A percentile compares a stretch with the other conserved stretches of the same genome.
Evolutionary conservation across 2,329 filamentous ascomycete genomes (phyloP).

Genomic region (Penicillium corylophilum): DNA sequence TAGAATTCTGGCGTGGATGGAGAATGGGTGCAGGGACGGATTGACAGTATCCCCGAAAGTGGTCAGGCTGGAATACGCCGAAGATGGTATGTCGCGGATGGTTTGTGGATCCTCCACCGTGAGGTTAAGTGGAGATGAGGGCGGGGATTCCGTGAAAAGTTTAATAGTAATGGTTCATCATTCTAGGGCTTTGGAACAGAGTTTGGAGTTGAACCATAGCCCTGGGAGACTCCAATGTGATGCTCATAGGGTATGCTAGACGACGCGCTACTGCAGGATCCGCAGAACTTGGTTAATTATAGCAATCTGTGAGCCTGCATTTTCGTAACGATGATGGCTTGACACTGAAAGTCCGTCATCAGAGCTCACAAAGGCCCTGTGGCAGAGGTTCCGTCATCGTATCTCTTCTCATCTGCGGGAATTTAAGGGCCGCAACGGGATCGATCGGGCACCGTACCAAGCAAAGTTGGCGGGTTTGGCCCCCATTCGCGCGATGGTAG

Average conservation of each 20-base stretch:
- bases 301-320: not conserved
- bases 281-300: not conserved
- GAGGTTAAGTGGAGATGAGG: constrained; percentile 1
- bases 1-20: not conserved
- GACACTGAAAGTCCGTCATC: not conserved
- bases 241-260: not conserved
- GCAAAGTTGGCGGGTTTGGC: not conserved
- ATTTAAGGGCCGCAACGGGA: not conserved
- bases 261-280: not conserved
- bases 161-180: not conserved
- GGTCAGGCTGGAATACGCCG: constrained; percentile 6
- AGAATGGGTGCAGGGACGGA: not conserved
- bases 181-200: not conserved
- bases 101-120: constrained; percentile 1
- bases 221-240: not conserved
- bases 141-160: not conserved
- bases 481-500: no score
- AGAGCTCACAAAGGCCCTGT: no score
- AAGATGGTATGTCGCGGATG: constrained; percentile 14
- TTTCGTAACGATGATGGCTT: no score
- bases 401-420: not conserved
- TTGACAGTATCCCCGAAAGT: not conserved
- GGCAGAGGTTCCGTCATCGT: not conserved
- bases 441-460: not conserved
- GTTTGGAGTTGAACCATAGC: not conserved